Conservation (phyloP, 371 early-diverging fungal genomes). For the Gilbertella persicaria region DNA sequence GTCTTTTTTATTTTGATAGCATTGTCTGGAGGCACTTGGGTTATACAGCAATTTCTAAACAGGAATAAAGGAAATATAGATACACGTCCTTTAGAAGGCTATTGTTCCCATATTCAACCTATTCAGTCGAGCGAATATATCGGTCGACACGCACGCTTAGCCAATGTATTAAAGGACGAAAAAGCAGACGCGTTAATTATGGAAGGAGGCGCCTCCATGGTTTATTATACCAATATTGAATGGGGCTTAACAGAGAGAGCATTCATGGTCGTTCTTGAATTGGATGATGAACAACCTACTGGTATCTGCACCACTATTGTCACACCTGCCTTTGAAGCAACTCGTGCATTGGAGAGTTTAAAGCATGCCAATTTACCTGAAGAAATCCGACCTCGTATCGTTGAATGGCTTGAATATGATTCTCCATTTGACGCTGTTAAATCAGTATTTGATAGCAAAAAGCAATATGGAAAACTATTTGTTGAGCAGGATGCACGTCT, state of each 20-base stretch:
- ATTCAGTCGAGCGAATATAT: constrained; percentile 50
- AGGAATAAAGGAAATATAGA: not conserved
- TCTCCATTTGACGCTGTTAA: constrained; percentile 51
- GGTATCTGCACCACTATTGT: constrained; percentile 47
- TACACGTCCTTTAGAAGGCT: constrained; percentile 7
- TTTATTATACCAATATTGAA: constrained; percentile 52
- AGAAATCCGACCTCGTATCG: constrained; percentile 19
- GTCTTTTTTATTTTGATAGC: constrained; percentile 18
- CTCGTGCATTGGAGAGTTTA: constrained; percentile 41
- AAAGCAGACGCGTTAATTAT: constrained; percentile 47
- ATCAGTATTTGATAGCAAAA: constrained; percentile 19
- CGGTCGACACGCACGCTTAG: constrained; percentile 46
- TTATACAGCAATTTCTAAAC: constrained; percentile 5
- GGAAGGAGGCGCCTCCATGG: constrained; percentile 57
- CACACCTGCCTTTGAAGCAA: constrained; percentile 59
- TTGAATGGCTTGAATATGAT: constrained; percentile 52
- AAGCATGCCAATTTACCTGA: constrained; percentile 32
- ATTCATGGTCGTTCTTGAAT: constrained; percentile 47
- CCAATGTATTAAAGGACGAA: constrained; percentile 32
- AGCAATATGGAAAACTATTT: constrained; percentile 28
- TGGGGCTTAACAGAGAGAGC: constrained; percentile 60
- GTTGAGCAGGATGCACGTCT: constrained; percentile 53
- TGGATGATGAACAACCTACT: constrained; percentile 24
- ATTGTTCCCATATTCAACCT: constrained; percentile 39
- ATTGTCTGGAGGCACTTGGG: constrained; percentile 26